Base-by-base conservation (phyloP, 768 basidiomycete genomes). In the Termitomyces sp. region DNA sequence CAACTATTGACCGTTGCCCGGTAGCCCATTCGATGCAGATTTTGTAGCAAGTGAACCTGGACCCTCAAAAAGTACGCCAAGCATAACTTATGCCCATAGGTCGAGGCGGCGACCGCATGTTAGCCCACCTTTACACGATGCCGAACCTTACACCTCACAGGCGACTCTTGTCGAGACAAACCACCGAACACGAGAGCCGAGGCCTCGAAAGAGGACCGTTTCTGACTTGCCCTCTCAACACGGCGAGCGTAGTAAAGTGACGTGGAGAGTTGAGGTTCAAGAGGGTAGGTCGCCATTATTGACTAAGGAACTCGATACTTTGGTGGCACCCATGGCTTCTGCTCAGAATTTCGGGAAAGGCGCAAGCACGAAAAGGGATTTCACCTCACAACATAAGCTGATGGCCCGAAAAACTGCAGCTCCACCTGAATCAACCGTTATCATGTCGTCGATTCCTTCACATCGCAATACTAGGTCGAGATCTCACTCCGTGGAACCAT, bases 401-500 rank as follows among this genome's bases (percentile, higher is more conserved):
- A 44, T 37, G 34, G 53, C 55, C n/a, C 46, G 53, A 46, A 58
- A 57, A 54, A 58, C 50, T n/a, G 52, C 53, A 22, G 46, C 42
- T n/a, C 45, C 44, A 33, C 20, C 24, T 55, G 7, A 22, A 15
- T n/a, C 18, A 24, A 54, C 31, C 7, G n/a, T 47, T 11, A n/a
- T 47, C 9, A 9, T 30, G 18, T n/a, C 56, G 9, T 13, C 20
- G 16, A 63, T 65, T 49, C 65, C 71, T 45, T 72, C 75, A 11
- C 73, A 68, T 60, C 65, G 66, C 39, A 73, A 73, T 60, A 74
- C 74, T 2, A 68, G 76, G 22, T 70, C 73, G 0, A 59, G 70
- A 18, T 73, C 74, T 30, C 69, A 66, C 24, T 71, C 72, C 11
- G 67, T 73, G 16, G 71, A 73, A 45, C 72, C 72, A 37, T 37